Conservation (phyloP, 495 filamentous ascomycete species). For the Podospora appendiculata region DNA sequence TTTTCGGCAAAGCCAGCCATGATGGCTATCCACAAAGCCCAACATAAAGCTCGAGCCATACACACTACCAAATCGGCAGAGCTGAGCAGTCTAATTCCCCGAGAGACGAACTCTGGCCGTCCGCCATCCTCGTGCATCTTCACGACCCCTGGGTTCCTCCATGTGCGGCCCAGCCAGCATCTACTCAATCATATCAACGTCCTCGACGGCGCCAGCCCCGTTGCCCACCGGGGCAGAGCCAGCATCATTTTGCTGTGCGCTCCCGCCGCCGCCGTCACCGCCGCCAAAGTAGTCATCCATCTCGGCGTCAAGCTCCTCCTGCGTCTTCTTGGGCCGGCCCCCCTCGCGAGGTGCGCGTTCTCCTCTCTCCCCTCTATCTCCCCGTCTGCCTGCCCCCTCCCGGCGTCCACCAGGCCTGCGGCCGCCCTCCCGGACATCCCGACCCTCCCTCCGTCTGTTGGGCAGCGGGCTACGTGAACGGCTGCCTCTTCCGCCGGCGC, state of each 20-base stretch:
- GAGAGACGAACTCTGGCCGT: too few species aligned
- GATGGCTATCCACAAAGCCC: too few species aligned
- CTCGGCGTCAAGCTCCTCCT: constrained; percentile 86
- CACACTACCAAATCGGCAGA: too few species aligned
- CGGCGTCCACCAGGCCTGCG: constrained; percentile 46
- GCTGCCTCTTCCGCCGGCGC: constrained; percentile 46
- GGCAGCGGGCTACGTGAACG: constrained; percentile 43
- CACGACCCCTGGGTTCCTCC: too few species aligned
- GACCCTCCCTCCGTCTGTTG: constrained; percentile 20
- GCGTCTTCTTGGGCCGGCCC: constrained; percentile 71
- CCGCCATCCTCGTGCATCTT: too few species aligned
- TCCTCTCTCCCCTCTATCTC: constrained; percentile 30
- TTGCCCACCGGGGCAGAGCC: constrained; percentile 9
- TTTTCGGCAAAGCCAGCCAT: too few species aligned
- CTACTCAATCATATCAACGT: constrained; percentile 15
- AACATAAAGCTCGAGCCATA: too few species aligned
- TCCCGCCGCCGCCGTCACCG: constrained; percentile 22
- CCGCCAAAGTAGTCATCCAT: constrained; percentile 89
- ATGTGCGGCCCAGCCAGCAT: too few species aligned
- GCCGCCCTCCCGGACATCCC: constrained; percentile 35
- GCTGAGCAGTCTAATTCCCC: too few species aligned
- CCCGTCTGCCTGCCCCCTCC: constrained; percentile 29
- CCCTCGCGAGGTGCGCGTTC: constrained; percentile 35
- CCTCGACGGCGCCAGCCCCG: constrained; percentile 1
- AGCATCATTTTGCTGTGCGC: constrained; percentile 12